phyloP scores from a whole-genome alignment of 345 rosid genomes.

The Schrenkiella parvula region DNA sequence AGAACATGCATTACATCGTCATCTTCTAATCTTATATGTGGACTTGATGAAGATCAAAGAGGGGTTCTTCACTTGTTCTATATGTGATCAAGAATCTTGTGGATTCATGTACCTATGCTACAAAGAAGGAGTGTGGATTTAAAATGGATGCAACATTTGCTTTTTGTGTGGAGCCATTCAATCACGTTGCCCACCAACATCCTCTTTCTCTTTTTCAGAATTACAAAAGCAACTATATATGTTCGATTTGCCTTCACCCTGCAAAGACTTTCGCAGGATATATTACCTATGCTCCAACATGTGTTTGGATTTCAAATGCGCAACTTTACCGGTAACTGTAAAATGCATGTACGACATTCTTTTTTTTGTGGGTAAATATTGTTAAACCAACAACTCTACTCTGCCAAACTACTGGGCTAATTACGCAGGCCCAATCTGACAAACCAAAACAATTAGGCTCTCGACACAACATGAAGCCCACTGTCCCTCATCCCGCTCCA shows the following conservation, averaged over 20 bases:
- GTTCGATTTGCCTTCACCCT: no score
- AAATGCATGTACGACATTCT: background rate
- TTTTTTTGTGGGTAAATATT: no score
- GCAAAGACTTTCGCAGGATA: background rate
- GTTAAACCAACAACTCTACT: no score
- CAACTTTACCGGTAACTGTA: background rate
- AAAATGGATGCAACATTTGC: slow-evolving; percentile 10
- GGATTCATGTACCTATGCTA: slow-evolving; percentile 11
- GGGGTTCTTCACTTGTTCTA: slow-evolving; percentile 14
- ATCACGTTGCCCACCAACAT: background rate
- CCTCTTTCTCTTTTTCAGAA: background rate
- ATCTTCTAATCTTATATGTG: background rate
- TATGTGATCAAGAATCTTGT: background rate
- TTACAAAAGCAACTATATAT: no score
- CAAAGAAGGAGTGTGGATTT: background rate
- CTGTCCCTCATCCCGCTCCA: no score
- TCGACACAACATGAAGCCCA: no score
- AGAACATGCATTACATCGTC: background rate
- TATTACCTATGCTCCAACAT: background rate
- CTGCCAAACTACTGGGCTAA: no score
- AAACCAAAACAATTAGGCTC: no score
- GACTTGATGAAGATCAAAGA: background rate
- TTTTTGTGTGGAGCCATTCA: background rate
- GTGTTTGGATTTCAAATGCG: background rate
- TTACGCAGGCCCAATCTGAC: no score